Evolutionary conservation across 257 asterid genomes (phyloP), one percentile per base, ranked within the genome.

Genomic region (Catharanthus roseus): DNA sequence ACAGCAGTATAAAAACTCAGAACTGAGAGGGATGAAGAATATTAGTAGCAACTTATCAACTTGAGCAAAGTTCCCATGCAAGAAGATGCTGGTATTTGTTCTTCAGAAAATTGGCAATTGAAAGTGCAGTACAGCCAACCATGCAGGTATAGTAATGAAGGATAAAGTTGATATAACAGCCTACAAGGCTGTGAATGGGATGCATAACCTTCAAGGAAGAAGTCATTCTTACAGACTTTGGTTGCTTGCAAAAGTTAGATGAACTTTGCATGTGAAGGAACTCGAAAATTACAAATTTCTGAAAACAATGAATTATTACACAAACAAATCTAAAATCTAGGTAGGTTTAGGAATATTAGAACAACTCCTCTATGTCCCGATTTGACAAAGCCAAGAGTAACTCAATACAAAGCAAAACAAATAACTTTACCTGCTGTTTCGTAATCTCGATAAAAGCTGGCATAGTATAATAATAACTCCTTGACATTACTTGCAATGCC

Each of bases 391-490:
- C 51, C 39, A 49, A 68, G 63, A n/a, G 39, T n/a, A n/a, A n/a
- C n/a, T n/a, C n/a, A n/a, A n/a, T n/a, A n/a, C 54, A 33, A 66
- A 64, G 21, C 15, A 41, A 16, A 39, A 56, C 54, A 7, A 42
- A 54, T 28, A 47, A 44, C 36, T 69, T 74, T 77, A 91, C 99
- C 99, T 93, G 99, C 55, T 89, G 96, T 78, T 93, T 96, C 1
- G 99, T 88, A 81, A 90, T 89, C 84, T 91, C 96, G 76, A 91
- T 89, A 82, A 91, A 91, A 75, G 96, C 91, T 73, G n/a, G n/a
- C n/a, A 93, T 85, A 41, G 90, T 89, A 80, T 82, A 87, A 91
- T 63, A 84, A 93, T 75, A 93, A 84, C 82, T 93, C 99, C 80
- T 88, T 84, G 72, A 88, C 81, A 84, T 88, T 91, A 83, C 80